A percentile compares a stretch with the other conserved stretches of the same genome.
Conservation (phyloP, 2,329 filamentous ascomycete species). For the Lachnellula hyalina region DNA sequence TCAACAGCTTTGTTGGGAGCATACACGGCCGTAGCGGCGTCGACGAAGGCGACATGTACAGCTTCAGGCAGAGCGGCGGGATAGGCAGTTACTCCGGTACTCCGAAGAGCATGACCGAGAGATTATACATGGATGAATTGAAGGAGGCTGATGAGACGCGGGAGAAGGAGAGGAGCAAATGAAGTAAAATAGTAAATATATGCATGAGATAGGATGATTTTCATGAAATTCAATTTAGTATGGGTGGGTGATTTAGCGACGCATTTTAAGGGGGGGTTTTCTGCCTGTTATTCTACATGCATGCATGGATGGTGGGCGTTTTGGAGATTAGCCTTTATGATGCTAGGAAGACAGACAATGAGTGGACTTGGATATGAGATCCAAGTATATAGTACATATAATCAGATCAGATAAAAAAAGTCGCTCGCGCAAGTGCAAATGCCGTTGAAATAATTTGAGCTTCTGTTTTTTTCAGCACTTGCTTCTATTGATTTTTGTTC, state of each 20-base stretch:
- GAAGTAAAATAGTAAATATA: background rate
- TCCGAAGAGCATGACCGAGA: constrained; percentile 28
- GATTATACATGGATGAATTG: constrained; percentile 30
- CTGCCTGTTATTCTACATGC: too few species aligned
- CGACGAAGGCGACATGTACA: constrained; percentile 25
- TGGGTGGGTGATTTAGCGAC: background rate
- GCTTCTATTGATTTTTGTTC: too few species aligned
- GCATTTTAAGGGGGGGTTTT: too few species aligned
- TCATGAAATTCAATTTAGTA: background rate
- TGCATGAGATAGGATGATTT: background rate
- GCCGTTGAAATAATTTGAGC: too few species aligned
- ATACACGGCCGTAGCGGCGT: constrained; percentile 32
- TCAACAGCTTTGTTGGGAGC: constrained; percentile 49
- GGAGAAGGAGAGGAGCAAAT: background rate
- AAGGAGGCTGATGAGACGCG: constrained; percentile 12
- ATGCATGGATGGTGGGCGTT: too few species aligned
- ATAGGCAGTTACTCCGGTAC: constrained; percentile 21
- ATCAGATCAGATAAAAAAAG: too few species aligned
- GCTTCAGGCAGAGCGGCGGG: constrained; percentile 21
- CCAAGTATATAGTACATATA: too few species aligned
- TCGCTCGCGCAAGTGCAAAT: too few species aligned
- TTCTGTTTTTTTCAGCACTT: too few species aligned
- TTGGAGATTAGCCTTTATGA: too few species aligned
- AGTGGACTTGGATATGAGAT: too few species aligned
- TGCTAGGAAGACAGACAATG: too few species aligned